Evolutionary conservation across 2,329 filamentous ascomycete genomes (phyloP).

Genomic region (Sporothrix inflata): DNA sequence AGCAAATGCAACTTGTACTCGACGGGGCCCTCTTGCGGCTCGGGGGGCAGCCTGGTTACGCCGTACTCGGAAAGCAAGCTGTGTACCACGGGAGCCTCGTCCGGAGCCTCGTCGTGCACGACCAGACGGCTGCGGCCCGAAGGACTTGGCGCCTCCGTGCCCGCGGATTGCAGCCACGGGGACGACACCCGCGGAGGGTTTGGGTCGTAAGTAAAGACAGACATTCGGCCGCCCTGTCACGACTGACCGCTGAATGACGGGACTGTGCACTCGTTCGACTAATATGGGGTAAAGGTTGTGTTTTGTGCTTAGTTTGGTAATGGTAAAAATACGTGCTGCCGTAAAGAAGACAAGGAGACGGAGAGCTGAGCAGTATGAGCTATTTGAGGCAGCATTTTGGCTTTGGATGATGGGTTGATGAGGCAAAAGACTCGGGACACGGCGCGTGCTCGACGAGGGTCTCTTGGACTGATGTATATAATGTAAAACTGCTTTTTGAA

Average conservation of each 20-base stretch:
- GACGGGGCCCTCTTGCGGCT: constrained; percentile 90
- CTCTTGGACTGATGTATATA: background rate
- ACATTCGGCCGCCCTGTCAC: constrained; percentile 60
- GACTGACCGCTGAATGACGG: background rate
- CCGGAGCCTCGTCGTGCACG: constrained; percentile 36
- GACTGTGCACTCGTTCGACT: background rate
- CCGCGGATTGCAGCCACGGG: constrained; percentile 73
- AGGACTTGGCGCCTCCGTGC: constrained; percentile 39
- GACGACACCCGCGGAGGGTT: constrained; percentile 87
- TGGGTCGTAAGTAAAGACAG: constrained; percentile 92
- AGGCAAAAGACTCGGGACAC: background rate
- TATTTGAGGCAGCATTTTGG: constrained; percentile 33
- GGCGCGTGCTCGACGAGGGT: background rate
- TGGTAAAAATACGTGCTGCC: constrained; percentile 7
- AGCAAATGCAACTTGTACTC: constrained; percentile 97
- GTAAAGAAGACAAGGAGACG: constrained; percentile 26
- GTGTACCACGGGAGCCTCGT: constrained; percentile 35
- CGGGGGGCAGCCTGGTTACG: constrained; percentile 78
- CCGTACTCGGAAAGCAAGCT: constrained; percentile 62
- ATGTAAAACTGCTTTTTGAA: background rate
- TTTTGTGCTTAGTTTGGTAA: background rate
- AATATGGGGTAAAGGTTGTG: background rate
- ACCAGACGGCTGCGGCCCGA: background rate
- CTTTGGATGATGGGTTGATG: background rate
- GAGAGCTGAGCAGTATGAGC: background rate